A percentile compares a stretch with the other conserved stretches of the same genome.
Evolutionary conservation across 805 yeast genomes (phyloP).

Genomic region (Huiozyma sinensis): DNA sequence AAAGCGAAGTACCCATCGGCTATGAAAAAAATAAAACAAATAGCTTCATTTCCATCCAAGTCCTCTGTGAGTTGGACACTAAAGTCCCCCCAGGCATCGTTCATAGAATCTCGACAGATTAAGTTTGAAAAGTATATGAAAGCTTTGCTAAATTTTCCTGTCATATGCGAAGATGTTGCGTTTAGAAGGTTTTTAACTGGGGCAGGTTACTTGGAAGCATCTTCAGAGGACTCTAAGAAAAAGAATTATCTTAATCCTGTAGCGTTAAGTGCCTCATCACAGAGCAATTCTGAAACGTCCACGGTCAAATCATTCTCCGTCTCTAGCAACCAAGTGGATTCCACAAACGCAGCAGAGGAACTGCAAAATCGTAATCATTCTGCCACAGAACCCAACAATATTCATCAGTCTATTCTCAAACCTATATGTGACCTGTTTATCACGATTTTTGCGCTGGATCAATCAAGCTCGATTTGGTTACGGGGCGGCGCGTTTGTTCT

Average conservation of each 20-base stretch:
- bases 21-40: conserved; percentile 29
- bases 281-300: background rate
- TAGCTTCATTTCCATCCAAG: conserved; percentile 33
- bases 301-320: background rate
- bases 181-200: conserved; percentile 65
- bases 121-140: conserved; percentile 55
- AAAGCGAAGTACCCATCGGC: conserved; percentile 37
- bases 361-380: background rate
- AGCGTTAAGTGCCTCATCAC: background rate
- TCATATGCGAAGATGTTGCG: conserved; percentile 61
- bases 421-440: conserved; percentile 74
- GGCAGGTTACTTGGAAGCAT: background rate
- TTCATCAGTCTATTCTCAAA: conserved; percentile 48
- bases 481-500: conserved; percentile 77
- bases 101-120: conserved; percentile 52
- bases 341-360: background rate
- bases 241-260: background rate
- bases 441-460: conserved; percentile 54
- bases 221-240: background rate
- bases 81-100: conserved; percentile 40
- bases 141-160: conserved; percentile 46
- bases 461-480: conserved; percentile 57
- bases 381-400: background rate
- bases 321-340: background rate
- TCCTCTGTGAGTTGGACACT: conserved; percentile 60